Evolutionary conservation across 2,329 filamentous ascomycete genomes (phyloP).

Genomic region (Fulvia fulva): DNA sequence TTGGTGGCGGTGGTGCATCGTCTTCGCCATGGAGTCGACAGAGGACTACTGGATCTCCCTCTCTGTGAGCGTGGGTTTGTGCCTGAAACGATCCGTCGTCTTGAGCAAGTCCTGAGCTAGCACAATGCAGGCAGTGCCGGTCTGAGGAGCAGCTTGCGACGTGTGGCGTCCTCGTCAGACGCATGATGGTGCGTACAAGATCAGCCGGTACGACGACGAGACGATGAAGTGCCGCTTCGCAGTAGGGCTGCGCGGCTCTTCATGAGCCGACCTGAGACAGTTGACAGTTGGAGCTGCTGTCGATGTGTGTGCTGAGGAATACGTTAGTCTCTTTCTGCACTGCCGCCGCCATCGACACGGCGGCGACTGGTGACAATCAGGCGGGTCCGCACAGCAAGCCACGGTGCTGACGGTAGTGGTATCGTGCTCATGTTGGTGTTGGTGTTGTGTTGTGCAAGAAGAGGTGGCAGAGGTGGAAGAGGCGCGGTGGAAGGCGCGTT

Average conservation of each 20-base stretch:
- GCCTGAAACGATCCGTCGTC: constrained; percentile 1
- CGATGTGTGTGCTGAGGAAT: background rate
- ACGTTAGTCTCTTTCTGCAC: background rate
- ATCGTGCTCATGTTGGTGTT: background rate
- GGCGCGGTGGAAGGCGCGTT: background rate
- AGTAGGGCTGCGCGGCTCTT: background rate
- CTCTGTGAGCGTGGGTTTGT: background rate
- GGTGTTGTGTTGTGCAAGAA: background rate
- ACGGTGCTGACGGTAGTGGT: background rate
- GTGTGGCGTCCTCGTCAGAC: constrained; percentile 9
- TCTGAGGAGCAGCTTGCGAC: constrained; percentile 4
- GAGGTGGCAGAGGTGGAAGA: background rate
- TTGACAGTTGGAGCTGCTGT: constrained; percentile 1
- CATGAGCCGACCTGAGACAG: background rate
- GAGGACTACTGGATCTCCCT: background rate
- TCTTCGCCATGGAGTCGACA: background rate
- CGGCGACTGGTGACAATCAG: background rate
- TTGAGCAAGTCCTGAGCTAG: background rate
- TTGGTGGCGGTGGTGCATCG: background rate
- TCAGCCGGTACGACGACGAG: background rate
- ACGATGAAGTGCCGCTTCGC: constrained; percentile 1
- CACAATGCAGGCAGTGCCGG: background rate
- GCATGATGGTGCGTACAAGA: background rate
- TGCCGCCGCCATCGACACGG: background rate
- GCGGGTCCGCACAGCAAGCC: background rate